Percentiles rank a stretch among this genome's conserved stretches.
Conservation (phyloP, 306 rosid species). For the Crotalaria pallida region DNA sequence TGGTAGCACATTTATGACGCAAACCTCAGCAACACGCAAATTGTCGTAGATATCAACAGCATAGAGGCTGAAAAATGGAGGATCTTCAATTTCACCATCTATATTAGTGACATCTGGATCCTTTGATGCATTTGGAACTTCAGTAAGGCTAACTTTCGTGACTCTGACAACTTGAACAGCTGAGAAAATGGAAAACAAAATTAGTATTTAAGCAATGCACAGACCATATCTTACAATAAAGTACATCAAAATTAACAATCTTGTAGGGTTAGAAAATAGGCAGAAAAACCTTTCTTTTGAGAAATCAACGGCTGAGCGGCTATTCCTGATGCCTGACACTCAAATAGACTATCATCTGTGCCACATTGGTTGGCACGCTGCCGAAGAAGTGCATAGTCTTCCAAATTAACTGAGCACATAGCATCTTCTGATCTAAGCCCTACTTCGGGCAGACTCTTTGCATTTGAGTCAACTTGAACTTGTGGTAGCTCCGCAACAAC, state of each 20-base stretch:
- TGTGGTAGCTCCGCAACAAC: constrained; percentile 10
- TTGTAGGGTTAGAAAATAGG: neutral
- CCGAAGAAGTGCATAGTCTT: constrained; percentile 23
- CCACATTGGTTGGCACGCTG: constrained; percentile 18
- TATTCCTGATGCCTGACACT: constrained; percentile 41
- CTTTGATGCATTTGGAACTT: constrained; percentile 20
- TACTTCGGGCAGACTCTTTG: neutral
- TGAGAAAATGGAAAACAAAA: neutral
- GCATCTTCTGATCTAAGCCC: constrained; percentile 32
- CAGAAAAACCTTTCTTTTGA: constrained; percentile 46
- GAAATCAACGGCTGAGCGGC: constrained; percentile 35
- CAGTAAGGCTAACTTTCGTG: constrained; percentile 31
- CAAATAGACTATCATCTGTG: constrained; percentile 30
- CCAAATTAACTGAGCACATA: constrained; percentile 18
- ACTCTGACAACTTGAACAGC: constrained; percentile 24
- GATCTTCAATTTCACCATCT: constrained; percentile 65
- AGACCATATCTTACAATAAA: neutral
- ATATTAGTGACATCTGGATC: constrained; percentile 44
- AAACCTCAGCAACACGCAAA: constrained; percentile 75
- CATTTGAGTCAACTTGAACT: neutral
- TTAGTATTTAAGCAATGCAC: constrained; percentile 4
- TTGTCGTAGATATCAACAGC: constrained; percentile 66
- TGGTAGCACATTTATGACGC: constrained; percentile 11
- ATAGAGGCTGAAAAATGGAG: constrained; percentile 64
- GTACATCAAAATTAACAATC: neutral